Conservation (phyloP, 208 protist species). For the Kentomonas sorsogonicus region DNA sequence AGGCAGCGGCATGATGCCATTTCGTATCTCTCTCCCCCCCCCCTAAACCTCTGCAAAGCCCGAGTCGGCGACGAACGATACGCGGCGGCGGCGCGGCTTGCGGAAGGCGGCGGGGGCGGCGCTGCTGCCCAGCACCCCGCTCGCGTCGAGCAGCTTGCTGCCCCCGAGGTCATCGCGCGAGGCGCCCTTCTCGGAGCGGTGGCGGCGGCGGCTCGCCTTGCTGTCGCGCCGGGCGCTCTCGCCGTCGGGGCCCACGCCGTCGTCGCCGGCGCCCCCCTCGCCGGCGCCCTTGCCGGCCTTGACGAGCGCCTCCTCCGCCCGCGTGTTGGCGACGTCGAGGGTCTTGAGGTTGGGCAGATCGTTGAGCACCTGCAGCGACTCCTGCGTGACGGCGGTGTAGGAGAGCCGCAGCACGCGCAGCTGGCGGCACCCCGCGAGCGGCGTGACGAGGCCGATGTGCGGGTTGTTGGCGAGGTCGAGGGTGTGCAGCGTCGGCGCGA, state of each 20-base stretch:
- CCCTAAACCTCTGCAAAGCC: too few relatives aligned
- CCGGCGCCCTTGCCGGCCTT: conserved; percentile 11
- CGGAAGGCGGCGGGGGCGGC: conserved; percentile 33
- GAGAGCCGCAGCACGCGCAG: conserved; percentile 34
- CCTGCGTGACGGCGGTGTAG: conserved; percentile 37
- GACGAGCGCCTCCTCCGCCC: conserved; percentile 28
- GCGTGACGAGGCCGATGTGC: conserved; percentile 39
- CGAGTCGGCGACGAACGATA: conserved; percentile 28
- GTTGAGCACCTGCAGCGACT: conserved; percentile 25
- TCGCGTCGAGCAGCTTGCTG: conserved; percentile 22
- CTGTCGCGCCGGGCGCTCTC: neutral
- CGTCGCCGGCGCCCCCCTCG: conserved; percentile 8
- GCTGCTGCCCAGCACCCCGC: conserved; percentile 24
- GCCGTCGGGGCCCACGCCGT: neutral
- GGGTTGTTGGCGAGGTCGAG: conserved; percentile 43
- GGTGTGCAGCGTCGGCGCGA: conserved; percentile 27
- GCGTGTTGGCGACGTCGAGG: conserved; percentile 37
- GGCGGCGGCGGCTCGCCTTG: neutral
- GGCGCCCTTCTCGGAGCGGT: conserved; percentile 9
- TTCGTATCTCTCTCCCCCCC: too few relatives aligned
- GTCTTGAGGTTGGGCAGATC: conserved; percentile 31
- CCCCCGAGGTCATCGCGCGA: conserved; percentile 13
- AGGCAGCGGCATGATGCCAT: too few relatives aligned
- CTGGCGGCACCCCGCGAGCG: conserved; percentile 23
- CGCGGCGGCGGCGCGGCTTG: conserved; percentile 33